Percentiles rank a stretch among this genome's conserved stretches.
Conservation (phyloP, 306 rosid genomes). For the Vachellia collinsii region DNA sequence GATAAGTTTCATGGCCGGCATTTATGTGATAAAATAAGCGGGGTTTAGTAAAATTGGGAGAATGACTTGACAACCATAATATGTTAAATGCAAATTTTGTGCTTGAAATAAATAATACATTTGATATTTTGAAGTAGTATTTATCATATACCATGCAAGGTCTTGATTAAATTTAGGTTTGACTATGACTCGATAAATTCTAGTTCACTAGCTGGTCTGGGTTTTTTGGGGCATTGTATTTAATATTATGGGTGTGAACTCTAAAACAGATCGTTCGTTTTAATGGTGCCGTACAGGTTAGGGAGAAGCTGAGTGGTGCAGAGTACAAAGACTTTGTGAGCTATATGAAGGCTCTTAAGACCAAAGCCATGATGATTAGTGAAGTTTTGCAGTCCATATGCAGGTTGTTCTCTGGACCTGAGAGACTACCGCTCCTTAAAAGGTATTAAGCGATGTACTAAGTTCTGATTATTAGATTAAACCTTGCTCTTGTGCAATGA, state of each 20-base stretch:
- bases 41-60: not conserved
- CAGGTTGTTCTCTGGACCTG: conserved; percentile 76
- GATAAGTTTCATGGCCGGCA: not conserved
- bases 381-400: conserved; percentile 78
- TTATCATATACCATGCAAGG: not conserved
- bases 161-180: not conserved
- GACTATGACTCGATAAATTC: not conserved
- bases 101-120: not conserved
- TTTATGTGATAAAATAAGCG: not conserved
- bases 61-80: not conserved
- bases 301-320: conserved; percentile 67
- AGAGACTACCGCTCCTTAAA: conserved; percentile 70
- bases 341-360: conserved; percentile 86
- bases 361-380: conserved; percentile 74
- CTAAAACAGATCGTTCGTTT: conserved; percentile 33
- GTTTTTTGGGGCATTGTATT: not conserved
- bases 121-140: not conserved
- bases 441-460: conserved; percentile 47
- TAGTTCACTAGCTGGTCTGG: not conserved
- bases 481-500: conserved; percentile 1
- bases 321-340: conserved; percentile 81
- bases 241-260: conserved; percentile 26
- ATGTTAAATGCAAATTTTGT: not conserved
- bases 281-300: conserved; percentile 59
- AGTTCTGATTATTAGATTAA: conserved; percentile 26